Base-by-base conservation (phyloP, 345 rosid genomes). In the Erysimum cheiranthoides region DNA sequence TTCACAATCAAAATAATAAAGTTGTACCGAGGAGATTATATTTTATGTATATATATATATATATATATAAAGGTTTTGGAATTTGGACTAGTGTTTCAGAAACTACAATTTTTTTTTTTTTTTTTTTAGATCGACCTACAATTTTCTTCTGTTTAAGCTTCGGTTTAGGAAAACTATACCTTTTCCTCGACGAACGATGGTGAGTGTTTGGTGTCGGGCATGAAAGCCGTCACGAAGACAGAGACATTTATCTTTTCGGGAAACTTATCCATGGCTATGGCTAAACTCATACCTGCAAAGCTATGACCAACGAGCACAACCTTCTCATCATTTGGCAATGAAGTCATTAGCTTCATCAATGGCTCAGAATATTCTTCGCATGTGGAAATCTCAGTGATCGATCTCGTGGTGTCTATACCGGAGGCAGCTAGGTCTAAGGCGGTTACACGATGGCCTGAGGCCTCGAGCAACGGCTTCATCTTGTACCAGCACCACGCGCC, bases 281-380 rank as follows among this genome's bases (percentile, higher is more conserved):
- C 84, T 81, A 87, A 54, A 51, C 40, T 83, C 80, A 84, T 8
- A 8, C 79, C 57, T 16, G n/a, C 56, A 10, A 84, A 76, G 73
- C 97, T 89, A 78, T 89, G 97, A 10, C 90, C 97, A 7, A 91
- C 90, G 17, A 91, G 84, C 11, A 88, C 73, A 43, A 84, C 87
- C 71, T 74, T 84, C 46, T 86, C 86, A 34, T 60, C 68, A 8
- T 43, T 17, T 39, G 83, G 79, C 10, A 81, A 71, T 4, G 80
- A 60, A 6, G 39, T 74, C 81, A 90, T 6, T 5, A 82, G 12
- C 40, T 82, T 54, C 61, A 88, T 21, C 51, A 90, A 76, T 7
- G 93, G 93, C 78, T 79, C 81, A 4, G 73, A 72, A 52, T 87
- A 88, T 21, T 84, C 74, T 2, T 62, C 38, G 21, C 85, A 74